Evolutionary conservation across 1,284 basidiomycete species (phyloP).

Genomic region (Neotropicomus parvogracilis): DNA sequence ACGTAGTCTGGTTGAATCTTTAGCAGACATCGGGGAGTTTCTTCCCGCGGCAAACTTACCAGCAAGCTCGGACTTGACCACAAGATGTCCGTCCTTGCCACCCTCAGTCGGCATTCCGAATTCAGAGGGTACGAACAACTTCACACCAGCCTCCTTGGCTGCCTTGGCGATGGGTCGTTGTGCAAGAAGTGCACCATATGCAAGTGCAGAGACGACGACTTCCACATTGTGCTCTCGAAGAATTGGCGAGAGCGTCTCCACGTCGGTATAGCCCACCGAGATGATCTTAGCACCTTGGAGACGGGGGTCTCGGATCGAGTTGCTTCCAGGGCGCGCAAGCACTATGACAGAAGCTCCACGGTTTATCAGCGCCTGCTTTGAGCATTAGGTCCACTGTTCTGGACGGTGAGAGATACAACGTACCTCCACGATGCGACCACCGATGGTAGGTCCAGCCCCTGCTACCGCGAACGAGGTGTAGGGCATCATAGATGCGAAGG

Average conservation of each 20-base stretch:
- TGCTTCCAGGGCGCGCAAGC: slow-evolving; percentile 24
- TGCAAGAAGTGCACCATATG: slow-evolving; percentile 22
- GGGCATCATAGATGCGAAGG: slow-evolving; percentile 16
- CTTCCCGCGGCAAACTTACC: slow-evolving; percentile 14
- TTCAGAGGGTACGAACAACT: slow-evolving; percentile 40
- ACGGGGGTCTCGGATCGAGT: slow-evolving; percentile 15
- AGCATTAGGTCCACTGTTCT: not conserved
- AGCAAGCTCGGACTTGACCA: slow-evolving; percentile 26
- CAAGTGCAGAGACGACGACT: slow-evolving; percentile 36
- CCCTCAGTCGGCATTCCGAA: slow-evolving; percentile 35
- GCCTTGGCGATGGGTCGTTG: slow-evolving; percentile 37
- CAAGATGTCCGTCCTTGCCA: slow-evolving; percentile 23
- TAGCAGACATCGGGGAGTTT: too few relatives aligned
- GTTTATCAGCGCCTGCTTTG: slow-evolving; percentile 20
- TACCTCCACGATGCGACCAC: slow-evolving; percentile 30
- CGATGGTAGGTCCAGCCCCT: slow-evolving; percentile 32
- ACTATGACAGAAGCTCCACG: slow-evolving; percentile 24
- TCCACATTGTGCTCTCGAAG: slow-evolving; percentile 34
- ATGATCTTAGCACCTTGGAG: slow-evolving; percentile 30
- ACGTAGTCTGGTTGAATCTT: slow-evolving; percentile 21
- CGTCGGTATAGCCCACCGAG: slow-evolving; percentile 33
- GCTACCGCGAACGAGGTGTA: slow-evolving; percentile 33
- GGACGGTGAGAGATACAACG: not conserved
- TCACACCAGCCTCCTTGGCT: slow-evolving; percentile 37
- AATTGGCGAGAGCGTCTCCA: slow-evolving; percentile 27